phyloP scores from a whole-genome alignment of 371 early-diverging fungal genomes.

The Amoeboaphelidium occidentale region DNA sequence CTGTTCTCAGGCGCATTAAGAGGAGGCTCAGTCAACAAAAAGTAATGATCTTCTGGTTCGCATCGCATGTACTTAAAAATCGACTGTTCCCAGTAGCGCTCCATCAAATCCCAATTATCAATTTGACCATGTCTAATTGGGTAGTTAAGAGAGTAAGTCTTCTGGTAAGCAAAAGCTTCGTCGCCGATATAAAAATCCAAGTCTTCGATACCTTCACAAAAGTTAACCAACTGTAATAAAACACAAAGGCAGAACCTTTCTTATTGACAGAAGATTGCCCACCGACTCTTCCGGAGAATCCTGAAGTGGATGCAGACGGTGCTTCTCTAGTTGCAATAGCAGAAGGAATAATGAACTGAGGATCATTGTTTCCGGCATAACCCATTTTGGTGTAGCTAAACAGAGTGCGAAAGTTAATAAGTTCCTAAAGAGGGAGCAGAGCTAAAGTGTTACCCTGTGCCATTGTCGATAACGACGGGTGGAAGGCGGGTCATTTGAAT shows the following conservation, averaged over 20 bases:
- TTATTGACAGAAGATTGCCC: not conserved
- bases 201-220: slow-evolving; percentile 55
- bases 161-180: slow-evolving; percentile 68
- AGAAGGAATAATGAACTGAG: slow-evolving; percentile 84
- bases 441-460: slow-evolving; percentile 47
- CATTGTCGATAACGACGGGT: slow-evolving; percentile 77
- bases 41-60: slow-evolving; percentile 92
- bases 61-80: slow-evolving; percentile 90
- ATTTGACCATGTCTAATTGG: slow-evolving; percentile 75
- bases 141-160: slow-evolving; percentile 50
- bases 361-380: slow-evolving; percentile 86
- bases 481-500: slow-evolving; percentile 12
- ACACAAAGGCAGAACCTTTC: no score
- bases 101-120: slow-evolving; percentile 84
- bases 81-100: slow-evolving; percentile 81
- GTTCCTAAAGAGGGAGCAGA: not conserved
- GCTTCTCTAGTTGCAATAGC: slow-evolving; percentile 55
- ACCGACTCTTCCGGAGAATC: slow-evolving; percentile 12
- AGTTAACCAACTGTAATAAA: no score
- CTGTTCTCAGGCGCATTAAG: slow-evolving; percentile 76
- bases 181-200: slow-evolving; percentile 91
- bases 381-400: slow-evolving; percentile 83
- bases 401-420: not conserved
- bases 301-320: slow-evolving; percentile 15
- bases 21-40: slow-evolving; percentile 76